phyloP scores from a whole-genome alignment of 1,284 basidiomycete species.

The Schizophyllum amplum region DNA sequence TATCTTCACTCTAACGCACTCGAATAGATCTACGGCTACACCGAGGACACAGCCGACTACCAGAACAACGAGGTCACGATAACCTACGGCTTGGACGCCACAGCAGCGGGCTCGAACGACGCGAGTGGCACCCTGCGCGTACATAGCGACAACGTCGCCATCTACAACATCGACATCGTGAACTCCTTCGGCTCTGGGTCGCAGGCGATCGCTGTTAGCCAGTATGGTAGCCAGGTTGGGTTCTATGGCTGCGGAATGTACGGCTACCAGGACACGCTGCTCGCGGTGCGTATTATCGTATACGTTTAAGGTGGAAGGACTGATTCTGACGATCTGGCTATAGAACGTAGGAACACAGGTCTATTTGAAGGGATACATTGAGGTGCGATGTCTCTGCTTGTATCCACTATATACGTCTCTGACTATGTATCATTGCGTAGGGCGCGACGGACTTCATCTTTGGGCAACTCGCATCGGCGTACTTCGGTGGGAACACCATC shows the following conservation, averaged over 20 bases:
- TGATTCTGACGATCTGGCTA: slow-evolving; percentile 17
- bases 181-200: slow-evolving; percentile 44
- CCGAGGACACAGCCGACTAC: slow-evolving; percentile 28
- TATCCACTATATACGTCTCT: neutral
- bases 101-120: slow-evolving; percentile 41
- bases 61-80: slow-evolving; percentile 35
- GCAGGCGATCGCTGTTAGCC: slow-evolving; percentile 47
- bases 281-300: slow-evolving; percentile 8
- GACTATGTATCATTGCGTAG: slow-evolving; percentile 17
- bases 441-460: slow-evolving; percentile 52
- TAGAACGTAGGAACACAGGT: slow-evolving; percentile 40
- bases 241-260: slow-evolving; percentile 44
- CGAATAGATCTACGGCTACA: slow-evolving; percentile 40
- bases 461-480: slow-evolving; percentile 32
- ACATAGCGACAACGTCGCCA: slow-evolving; percentile 40
- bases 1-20: neutral
- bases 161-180: slow-evolving; percentile 50
- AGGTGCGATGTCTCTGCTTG: slow-evolving; percentile 26
- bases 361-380: slow-evolving; percentile 37
- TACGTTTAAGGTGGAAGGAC: neutral
- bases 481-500: slow-evolving; percentile 40
- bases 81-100: slow-evolving; percentile 32
- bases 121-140: slow-evolving; percentile 45
- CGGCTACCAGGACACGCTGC: slow-evolving; percentile 41
- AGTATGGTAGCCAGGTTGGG: slow-evolving; percentile 41